Conservation (phyloP, 2,329 filamentous ascomycete genomes). For the Fonsecaea erecta region DNA sequence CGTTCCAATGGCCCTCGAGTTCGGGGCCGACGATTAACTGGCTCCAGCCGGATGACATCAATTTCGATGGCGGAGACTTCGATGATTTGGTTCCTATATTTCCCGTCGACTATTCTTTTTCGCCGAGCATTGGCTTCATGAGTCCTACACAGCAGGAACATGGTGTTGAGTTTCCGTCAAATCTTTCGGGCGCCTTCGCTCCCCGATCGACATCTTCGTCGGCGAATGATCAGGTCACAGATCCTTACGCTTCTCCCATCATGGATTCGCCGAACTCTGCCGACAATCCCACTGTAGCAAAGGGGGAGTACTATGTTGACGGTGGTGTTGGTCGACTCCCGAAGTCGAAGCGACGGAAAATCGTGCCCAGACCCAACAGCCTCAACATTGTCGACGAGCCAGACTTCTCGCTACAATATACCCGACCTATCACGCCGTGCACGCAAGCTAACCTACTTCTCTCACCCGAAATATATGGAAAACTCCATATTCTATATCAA, state of each 20-base stretch:
- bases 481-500: too few species aligned
- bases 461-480: too few species aligned
- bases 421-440: too few species aligned
- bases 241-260: not conserved
- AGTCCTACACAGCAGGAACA: constrained; percentile 10
- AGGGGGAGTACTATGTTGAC: constrained; percentile 40
- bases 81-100: constrained; percentile 14
- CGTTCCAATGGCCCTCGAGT: constrained; percentile 22
- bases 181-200: too few species aligned
- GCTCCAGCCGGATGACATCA: constrained; percentile 41
- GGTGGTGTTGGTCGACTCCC: constrained; percentile 38
- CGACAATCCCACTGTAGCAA: constrained; percentile 3
- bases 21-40: constrained; percentile 48
- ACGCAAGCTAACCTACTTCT: too few species aligned
- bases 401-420: too few species aligned
- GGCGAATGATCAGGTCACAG: too few species aligned
- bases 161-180: not conserved
- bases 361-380: constrained; percentile 12
- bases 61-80: constrained; percentile 14
- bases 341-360: constrained; percentile 33
- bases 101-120: constrained; percentile 13
- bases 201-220: too few species aligned
- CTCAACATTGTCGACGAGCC: too few species aligned
- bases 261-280: not conserved
- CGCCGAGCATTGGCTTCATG: constrained; percentile 13